Evolutionary conservation across 2,329 filamentous ascomycete genomes (phyloP).

Genomic region (Fusarium neocosmosporiellum): DNA sequence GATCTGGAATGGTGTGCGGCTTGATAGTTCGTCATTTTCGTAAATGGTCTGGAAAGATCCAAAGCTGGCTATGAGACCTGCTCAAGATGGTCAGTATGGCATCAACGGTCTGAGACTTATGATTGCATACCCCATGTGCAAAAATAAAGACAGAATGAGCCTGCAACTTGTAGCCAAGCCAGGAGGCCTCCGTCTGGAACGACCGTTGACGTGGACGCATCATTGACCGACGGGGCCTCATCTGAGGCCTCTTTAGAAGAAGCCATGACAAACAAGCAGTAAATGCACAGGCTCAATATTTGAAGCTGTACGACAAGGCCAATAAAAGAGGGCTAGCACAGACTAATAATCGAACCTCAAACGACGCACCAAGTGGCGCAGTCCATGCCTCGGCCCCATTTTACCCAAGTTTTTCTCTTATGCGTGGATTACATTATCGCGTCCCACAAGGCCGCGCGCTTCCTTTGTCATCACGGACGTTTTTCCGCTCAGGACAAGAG

Average conservation of each 20-base stretch:
- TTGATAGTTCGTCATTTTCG: conserved; percentile 16
- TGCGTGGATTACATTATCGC: background rate
- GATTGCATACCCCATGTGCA: conserved; percentile 36
- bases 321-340: background rate
- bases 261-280: background rate
- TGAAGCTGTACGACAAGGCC: background rate
- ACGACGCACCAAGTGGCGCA: background rate
- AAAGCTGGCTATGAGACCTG: conserved; percentile 38
- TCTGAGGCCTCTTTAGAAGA: background rate
- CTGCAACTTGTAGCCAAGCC: conserved; percentile 39
- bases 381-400: background rate
- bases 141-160: conserved; percentile 40
- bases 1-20: conserved; percentile 31
- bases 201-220: background rate
- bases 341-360: background rate
- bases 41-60: conserved; percentile 43
- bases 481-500: background rate
- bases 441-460: background rate
- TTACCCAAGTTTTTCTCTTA: background rate
- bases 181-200: conserved; percentile 28
- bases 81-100: background rate
- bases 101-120: background rate
- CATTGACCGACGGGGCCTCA: background rate
- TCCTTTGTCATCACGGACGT: conserved; percentile 3
- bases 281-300: background rate